These are phyloP conservation scores for Gossypioides kirkii DNA, from an alignment of 345 rosid genomes.

Conservation along the genomic window DNA sequence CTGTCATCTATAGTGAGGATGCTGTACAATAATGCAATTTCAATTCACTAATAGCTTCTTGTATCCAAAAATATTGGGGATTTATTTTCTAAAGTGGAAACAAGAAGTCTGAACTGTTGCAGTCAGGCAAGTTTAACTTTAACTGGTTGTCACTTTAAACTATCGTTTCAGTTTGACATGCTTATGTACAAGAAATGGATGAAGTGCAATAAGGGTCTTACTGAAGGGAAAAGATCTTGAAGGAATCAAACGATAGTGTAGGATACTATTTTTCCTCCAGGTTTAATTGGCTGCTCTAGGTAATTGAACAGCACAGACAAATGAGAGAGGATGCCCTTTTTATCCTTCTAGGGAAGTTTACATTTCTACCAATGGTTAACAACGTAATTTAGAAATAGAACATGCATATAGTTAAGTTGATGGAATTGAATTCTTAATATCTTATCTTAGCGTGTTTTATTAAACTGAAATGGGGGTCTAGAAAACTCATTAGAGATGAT, in stretches of 20 bases:
- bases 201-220: not conserved
- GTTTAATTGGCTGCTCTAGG: slow-evolving; percentile 2
- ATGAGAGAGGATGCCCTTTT: not conserved
- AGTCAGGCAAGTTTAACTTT: not conserved
- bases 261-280: not conserved
- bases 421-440: not conserved
- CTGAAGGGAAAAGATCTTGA: not conserved
- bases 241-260: not conserved
- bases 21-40: not conserved
- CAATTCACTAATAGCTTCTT: not conserved
- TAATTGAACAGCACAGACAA: not conserved
- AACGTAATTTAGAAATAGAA: not conserved
- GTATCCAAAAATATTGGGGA: not conserved
- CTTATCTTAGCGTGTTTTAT: not conserved
- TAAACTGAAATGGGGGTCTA: not conserved
- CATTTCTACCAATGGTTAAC: not conserved
- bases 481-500: not conserved
- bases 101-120: not conserved
- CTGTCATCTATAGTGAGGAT: not conserved
- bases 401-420: not conserved
- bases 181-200: not conserved
- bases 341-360: not conserved
- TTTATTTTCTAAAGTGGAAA: not conserved
- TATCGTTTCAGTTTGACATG: not conserved
- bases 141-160: not conserved